Base-by-base conservation (phyloP, 768 basidiomycete species). In the Scleroderma citrinum region DNA sequence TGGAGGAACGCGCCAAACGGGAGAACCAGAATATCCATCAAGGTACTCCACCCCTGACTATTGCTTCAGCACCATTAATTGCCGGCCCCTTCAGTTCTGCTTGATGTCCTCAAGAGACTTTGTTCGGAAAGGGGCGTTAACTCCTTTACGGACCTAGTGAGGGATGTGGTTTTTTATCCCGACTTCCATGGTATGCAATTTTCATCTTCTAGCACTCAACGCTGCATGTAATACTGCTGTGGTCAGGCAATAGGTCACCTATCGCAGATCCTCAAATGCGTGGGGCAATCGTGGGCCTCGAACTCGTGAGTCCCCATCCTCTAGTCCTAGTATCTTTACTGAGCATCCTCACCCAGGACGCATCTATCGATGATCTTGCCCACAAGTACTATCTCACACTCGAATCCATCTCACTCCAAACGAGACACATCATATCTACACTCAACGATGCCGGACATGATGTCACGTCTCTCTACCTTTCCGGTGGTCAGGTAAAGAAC, bases 261-360 rank as follows among this genome's bases (percentile, higher is more conserved):
- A 82, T 98, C 39, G 95, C 95, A 2, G 96, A 99, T 64, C 77
- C 90, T n/a, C 82, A 78, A 46, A 96, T 98, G 95, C 77, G 87
- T 32, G 96, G 96, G 17, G 87, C 92, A 44, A 84, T 98, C 50
- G 76, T 83, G 47, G 96, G 96, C 26, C 78, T 98, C 40, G 77
- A 85, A 41, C 80, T 98, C 47, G 86, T 83, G 60, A 32, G 74
- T 63, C 3, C 32, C 13, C 3, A 14, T 19, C 17, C 31, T 17
- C 30, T 35, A 12, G 23, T 19, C 17, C 3, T 43, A 11, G 5
- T 38, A 11, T 37, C 16, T 44, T 54, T 34, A 53, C 14, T 21
- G 19, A 12, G 26, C 16, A 14, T n/a, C 36, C 21, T 3, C 24
- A 31, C 34, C 44, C 56, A 86, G 83, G 88, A 92, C 61, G 72